A percentile compares a stretch with the other conserved stretches of the same genome.
phyloP scores from a whole-genome alignment of 2,329 filamentous ascomycete genomes.

The Ascochyta fabae region DNA sequence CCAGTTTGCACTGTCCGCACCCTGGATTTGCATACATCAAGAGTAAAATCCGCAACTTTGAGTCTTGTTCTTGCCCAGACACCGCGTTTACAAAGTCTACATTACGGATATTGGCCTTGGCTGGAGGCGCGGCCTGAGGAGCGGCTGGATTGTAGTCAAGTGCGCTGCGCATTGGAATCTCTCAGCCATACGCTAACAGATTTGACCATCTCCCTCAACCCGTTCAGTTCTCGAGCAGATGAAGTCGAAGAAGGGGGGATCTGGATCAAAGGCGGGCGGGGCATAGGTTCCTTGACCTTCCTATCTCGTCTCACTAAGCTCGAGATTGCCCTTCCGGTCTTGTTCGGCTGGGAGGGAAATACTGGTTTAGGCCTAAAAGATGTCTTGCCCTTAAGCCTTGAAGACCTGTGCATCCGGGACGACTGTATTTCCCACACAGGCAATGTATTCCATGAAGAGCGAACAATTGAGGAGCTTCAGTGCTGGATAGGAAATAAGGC shows the following conservation, averaged over 20 bases:
- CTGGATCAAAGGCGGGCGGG: background rate
- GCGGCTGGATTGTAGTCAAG: constrained; percentile 1
- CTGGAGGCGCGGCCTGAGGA: background rate
- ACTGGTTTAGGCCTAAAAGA: background rate
- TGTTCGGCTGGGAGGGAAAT: background rate
- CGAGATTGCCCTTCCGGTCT: constrained; percentile 2
- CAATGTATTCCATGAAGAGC: background rate
- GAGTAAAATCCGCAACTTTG: constrained; percentile 5
- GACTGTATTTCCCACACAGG: background rate
- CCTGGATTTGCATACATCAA: background rate
- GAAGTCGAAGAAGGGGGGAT: background rate
- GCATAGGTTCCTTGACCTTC: constrained; percentile 1
- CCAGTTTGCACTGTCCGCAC: constrained; percentile 1
- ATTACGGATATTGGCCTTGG: constrained; percentile 3
- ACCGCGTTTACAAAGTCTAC: constrained; percentile 2
- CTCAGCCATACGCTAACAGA: constrained; percentile 1
- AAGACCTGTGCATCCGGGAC: constrained; percentile 5
- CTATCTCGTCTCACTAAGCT: constrained; percentile 3
- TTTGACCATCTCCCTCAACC: background rate
- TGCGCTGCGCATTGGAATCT: background rate
- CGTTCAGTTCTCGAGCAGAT: background rate
- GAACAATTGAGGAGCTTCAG: constrained; percentile 1
- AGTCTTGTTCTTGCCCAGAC: constrained; percentile 1
- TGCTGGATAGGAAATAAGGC: constrained; percentile 2
- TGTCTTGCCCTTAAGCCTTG: background rate